Evolutionary conservation across 805 yeast genomes (phyloP).

Genomic region (Ogataea glucozyma): DNA sequence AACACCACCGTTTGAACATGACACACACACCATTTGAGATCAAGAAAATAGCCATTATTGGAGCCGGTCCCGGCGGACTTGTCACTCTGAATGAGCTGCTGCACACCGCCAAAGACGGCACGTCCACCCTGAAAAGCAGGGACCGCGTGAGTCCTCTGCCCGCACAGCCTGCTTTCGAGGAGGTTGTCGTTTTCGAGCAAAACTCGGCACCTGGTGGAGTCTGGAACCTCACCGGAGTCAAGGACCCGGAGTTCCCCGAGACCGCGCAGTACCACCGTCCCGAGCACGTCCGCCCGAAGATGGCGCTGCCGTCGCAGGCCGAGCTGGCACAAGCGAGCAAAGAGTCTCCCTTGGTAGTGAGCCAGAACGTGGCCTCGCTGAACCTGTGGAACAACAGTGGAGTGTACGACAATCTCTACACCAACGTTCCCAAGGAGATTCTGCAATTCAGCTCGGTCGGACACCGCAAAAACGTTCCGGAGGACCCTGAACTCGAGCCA

Average conservation of each 20-base stretch:
- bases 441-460: constrained; percentile 61
- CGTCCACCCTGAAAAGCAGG: constrained; percentile 13
- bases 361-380: constrained; percentile 20
- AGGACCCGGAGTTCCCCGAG: constrained; percentile 29
- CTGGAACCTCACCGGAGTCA: constrained; percentile 54
- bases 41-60: constrained; percentile 58
- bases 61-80: constrained; percentile 79
- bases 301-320: constrained; percentile 30
- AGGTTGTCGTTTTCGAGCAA: constrained; percentile 59
- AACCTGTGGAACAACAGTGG: constrained; percentile 47
- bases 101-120: constrained; percentile 27
- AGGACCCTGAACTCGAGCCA: constrained; percentile 31
- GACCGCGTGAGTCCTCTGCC: constrained; percentile 55
- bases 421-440: constrained; percentile 61
- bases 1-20: too few relatives aligned
- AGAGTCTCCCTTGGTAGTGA: constrained; percentile 36
- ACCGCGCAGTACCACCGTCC: constrained; percentile 9
- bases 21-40: constrained; percentile 6
- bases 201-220: constrained; percentile 65
- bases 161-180: constrained; percentile 46
- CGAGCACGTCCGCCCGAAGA: constrained; percentile 3
- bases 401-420: constrained; percentile 64
- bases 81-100: constrained; percentile 40
- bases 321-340: constrained; percentile 22
- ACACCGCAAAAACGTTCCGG: constrained; percentile 44